A percentile compares a stretch with the other conserved stretches of the same genome.
phyloP scores from a whole-genome alignment of 768 basidiomycete genomes.

The Leccinum uliginosum region DNA sequence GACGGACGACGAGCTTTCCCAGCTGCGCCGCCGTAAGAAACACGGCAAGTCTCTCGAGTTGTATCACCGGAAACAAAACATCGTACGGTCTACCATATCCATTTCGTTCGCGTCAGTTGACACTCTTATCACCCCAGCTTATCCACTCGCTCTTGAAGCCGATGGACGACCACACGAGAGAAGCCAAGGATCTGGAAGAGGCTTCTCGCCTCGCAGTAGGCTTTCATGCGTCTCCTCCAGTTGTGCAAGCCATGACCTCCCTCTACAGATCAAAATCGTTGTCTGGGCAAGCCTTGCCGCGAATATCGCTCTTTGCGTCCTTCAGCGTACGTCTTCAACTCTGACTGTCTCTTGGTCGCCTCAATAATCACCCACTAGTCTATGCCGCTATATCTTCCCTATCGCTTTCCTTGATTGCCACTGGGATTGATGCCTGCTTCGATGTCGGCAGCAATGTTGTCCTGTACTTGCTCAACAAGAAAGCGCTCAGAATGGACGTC shows the following conservation, averaged over 20 bases:
- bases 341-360: neutral
- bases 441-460: slow-evolving; percentile 81
- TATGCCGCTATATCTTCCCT: slow-evolving; percentile 86
- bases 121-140: slow-evolving; percentile 45
- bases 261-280: slow-evolving; percentile 75
- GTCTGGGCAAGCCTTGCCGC: slow-evolving; percentile 74
- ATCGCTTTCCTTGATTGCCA: slow-evolving; percentile 85
- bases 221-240: neutral
- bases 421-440: slow-evolving; percentile 82
- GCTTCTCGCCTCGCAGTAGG: slow-evolving; percentile 62
- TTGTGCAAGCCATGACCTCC: neutral
- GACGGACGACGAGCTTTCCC: slow-evolving; percentile 56
- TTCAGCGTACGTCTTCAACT: slow-evolving; percentile 50
- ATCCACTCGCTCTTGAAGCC: slow-evolving; percentile 81
- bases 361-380: slow-evolving; percentile 41
- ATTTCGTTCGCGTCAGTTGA: neutral
- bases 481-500: slow-evolving; percentile 63
- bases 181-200: slow-evolving; percentile 70
- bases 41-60: slow-evolving; percentile 59
- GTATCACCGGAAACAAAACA: slow-evolving; percentile 71
- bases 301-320: slow-evolving; percentile 68
- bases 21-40: slow-evolving; percentile 51
- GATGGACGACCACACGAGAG: slow-evolving; percentile 83
- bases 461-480: slow-evolving; percentile 72
- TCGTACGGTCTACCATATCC: slow-evolving; percentile 38